A percentile compares a stretch with the other conserved stretches of the same genome.
phyloP scores from a whole-genome alignment of 2,329 filamentous ascomycete species.

The Scolecobasidium constrictum region DNA sequence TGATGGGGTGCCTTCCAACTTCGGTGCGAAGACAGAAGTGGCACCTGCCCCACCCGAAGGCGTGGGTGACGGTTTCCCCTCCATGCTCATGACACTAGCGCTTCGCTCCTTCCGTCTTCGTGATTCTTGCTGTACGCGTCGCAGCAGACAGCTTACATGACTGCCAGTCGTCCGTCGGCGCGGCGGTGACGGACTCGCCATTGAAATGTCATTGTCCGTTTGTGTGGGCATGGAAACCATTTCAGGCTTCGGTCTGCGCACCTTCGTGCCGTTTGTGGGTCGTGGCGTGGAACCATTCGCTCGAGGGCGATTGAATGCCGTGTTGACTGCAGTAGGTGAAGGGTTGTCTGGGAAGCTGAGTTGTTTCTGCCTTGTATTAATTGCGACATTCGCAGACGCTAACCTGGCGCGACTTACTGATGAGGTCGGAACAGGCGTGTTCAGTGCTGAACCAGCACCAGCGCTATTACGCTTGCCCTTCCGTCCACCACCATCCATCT shows the following conservation, averaged over 20 bases:
- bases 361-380: slow-evolving; percentile 21
- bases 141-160: slow-evolving; percentile 26
- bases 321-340: slow-evolving; percentile 19
- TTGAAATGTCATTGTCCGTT: neutral
- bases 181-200: neutral
- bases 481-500: slow-evolving; percentile 43
- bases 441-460: slow-evolving; percentile 39
- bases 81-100: slow-evolving; percentile 10
- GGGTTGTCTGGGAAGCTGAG: slow-evolving; percentile 20
- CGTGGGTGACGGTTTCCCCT: slow-evolving; percentile 24
- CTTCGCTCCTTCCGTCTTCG: slow-evolving; percentile 16
- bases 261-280: neutral
- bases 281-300: slow-evolving; percentile 5
- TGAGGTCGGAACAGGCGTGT: slow-evolving; percentile 35
- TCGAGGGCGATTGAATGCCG: neutral
- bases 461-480: slow-evolving; percentile 44
- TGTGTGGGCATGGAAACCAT: neutral
- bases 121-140: slow-evolving; percentile 26
- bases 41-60: slow-evolving; percentile 23
- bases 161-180: slow-evolving; percentile 16
- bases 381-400: slow-evolving; percentile 10
- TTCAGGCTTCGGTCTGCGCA: slow-evolving; percentile 21
- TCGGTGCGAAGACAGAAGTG: slow-evolving; percentile 9
- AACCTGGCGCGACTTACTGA: slow-evolving; percentile 22
- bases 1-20: neutral